These are phyloP conservation scores for Pleurotus tuber-regium DNA, from an alignment of 768 basidiomycete species.

Conservation along the genomic window DNA sequence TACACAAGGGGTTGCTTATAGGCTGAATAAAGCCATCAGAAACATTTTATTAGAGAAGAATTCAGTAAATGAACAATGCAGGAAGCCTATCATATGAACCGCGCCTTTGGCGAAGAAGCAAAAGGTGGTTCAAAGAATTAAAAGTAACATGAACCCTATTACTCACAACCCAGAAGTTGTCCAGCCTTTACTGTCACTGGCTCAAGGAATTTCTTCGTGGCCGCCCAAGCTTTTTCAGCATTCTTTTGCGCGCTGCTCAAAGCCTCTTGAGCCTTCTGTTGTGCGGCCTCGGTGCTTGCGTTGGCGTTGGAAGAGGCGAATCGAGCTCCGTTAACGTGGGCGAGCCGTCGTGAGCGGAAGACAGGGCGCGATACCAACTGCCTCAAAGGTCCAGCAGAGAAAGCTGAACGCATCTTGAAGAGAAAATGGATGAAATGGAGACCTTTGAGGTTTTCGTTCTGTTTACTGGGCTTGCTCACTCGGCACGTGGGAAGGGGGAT, in stretches of 20 bases:
- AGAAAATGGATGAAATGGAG: neutral
- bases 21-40: constrained; percentile 30
- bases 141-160: constrained; percentile 7
- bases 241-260: constrained; percentile 56
- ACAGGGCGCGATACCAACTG: constrained; percentile 6
- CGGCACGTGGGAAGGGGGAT: neutral
- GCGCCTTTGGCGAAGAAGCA: too few species aligned
- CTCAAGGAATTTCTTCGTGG: constrained; percentile 44
- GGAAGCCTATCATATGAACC: too few species aligned
- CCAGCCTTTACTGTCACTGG: constrained; percentile 52
- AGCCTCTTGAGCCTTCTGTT: constrained; percentile 72
- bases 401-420: constrained; percentile 2
- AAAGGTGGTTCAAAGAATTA: too few species aligned
- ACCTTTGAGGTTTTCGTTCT: neutral
- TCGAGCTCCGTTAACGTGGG: constrained; percentile 21
- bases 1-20: constrained; percentile 78
- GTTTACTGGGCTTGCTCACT: neutral
- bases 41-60: constrained; percentile 3
- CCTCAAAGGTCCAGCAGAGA: neutral
- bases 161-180: constrained; percentile 48
- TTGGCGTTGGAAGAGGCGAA: constrained; percentile 35
- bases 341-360: neutral
- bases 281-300: constrained; percentile 43
- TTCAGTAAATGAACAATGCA: neutral
- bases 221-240: constrained; percentile 51